Evolutionary conservation across 148 eudicot species (phyloP), one percentile per base, ranked within the genome.

Genomic region (Pouteria glomerata): DNA sequence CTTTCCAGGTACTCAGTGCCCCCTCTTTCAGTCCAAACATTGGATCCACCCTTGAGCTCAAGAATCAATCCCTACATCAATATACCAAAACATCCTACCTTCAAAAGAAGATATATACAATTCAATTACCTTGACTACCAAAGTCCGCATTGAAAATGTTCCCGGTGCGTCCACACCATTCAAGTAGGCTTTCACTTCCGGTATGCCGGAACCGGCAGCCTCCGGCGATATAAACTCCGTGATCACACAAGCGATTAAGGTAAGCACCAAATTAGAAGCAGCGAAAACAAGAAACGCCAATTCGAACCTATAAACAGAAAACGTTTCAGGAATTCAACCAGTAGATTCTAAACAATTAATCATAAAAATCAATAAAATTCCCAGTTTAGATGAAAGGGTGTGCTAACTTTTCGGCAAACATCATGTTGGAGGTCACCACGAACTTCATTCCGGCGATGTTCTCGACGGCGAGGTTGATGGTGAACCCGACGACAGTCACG

Each of bases 131-230:
- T 94, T 94, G 68, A 89, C 87, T 69, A 89, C 31, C 81, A 94
- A 83, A 62, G 95, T 91, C 70, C 83, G 80, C 8, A 86, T 27
- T 42, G 97, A 85, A 79, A 90, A 89, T 68, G 89, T 84, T 58
- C 79, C 89, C 18, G 98, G 97, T 2, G 97, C 92, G 75, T 94
- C 97, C 63, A 94, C 97, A n/a, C 98, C 98, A 81, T 94, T 94
- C 74, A 94, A 78, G 80, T 90, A 94, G 26, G 96, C 98, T 85
- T 94, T 94, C 35, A 94, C 93, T 84, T 94, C 98, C 3, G 98
- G 97, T 71, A 94, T 86, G 29, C 98, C 98, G 12, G 98, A 94
- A 60, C 98, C 98, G 75, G 97, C 95, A 48, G 98, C 92, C 42
- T 85, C 93, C 14, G 97, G 98, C 3, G 97, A 81, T 69, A 91